Evolutionary conservation across 768 basidiomycete genomes (phyloP).

Genomic region (Boletus vermiculosoides): DNA sequence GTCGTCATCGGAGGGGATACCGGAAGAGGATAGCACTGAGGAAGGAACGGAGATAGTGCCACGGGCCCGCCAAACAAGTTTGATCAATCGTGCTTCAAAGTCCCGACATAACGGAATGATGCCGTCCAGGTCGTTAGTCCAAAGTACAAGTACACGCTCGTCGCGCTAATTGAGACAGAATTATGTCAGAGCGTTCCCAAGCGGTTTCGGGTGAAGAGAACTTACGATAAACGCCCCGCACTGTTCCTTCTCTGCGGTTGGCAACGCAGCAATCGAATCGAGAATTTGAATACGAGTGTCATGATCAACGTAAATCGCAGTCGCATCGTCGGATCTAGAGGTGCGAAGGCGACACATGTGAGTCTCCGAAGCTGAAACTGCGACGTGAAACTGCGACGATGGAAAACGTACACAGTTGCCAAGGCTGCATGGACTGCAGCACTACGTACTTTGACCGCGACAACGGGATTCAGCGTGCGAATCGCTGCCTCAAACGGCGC

Average conservation of each 20-base stretch:
- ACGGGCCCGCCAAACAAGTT: slow-evolving; percentile 70
- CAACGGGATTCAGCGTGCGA: slow-evolving; percentile 72
- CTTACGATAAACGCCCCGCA: slow-evolving; percentile 83
- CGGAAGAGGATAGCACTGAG: slow-evolving; percentile 42
- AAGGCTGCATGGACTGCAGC: slow-evolving; percentile 81
- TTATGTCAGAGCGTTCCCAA: not conserved
- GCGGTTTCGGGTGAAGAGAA: slow-evolving; percentile 9
- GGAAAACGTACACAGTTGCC: slow-evolving; percentile 54
- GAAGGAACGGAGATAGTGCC: slow-evolving; percentile 34
- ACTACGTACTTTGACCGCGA: slow-evolving; percentile 78
- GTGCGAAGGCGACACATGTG: not conserved
- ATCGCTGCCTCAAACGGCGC: slow-evolving; percentile 83
- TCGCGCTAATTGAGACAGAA: slow-evolving; percentile 53
- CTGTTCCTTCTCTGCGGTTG: slow-evolving; percentile 86
- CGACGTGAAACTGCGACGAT: no score
- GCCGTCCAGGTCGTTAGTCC: slow-evolving; percentile 80
- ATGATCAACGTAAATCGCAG: slow-evolving; percentile 65
- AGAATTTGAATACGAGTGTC: slow-evolving; percentile 88
- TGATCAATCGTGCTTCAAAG: slow-evolving; percentile 77
- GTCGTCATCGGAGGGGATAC: slow-evolving; percentile 51
- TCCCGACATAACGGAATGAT: slow-evolving; percentile 74
- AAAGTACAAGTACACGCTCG: slow-evolving; percentile 78
- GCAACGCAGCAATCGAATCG: slow-evolving; percentile 63
- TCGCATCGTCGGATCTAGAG: slow-evolving; percentile 54
- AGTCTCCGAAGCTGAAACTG: not conserved